A percentile compares a stretch with the other conserved stretches of the same genome.
phyloP scores from a whole-genome alignment of 2,329 filamentous ascomycete species.

The Colletotrichum higginsianum region DNA sequence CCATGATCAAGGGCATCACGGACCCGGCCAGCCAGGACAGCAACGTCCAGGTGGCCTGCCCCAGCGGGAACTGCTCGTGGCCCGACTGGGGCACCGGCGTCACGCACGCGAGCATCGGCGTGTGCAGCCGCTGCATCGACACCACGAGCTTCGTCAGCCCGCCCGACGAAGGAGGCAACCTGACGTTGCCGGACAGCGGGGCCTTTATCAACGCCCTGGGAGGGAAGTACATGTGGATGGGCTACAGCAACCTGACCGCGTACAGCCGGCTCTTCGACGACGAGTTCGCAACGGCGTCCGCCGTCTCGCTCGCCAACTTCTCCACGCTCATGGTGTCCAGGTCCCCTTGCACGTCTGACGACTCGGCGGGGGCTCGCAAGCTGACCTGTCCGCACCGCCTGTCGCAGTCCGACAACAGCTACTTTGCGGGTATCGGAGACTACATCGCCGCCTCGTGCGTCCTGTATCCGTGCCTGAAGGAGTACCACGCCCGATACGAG shows the following conservation, averaged over 20 bases:
- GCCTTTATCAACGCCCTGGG: conserved; percentile 26
- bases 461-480: conserved; percentile 32
- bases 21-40: conserved; percentile 46
- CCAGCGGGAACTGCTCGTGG: conserved; percentile 35
- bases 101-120: conserved; percentile 32
- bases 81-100: conserved; percentile 34
- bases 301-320: conserved; percentile 31
- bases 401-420: conserved; percentile 1
- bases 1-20: conserved; percentile 49
- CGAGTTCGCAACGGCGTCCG: conserved; percentile 9
- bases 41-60: conserved; percentile 22
- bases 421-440: neutral
- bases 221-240: conserved; percentile 34
- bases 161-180: conserved; percentile 3
- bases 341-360: conserved; percentile 19
- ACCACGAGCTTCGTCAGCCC: conserved; percentile 32
- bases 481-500: conserved; percentile 15
- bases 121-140: conserved; percentile 36
- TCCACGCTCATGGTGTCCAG: conserved; percentile 23
- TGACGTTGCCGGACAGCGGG: conserved; percentile 25
- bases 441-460: conserved; percentile 29
- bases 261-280: conserved; percentile 13
- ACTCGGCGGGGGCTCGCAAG: conserved; percentile 3
- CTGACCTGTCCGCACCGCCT: conserved; percentile 22
- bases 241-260: conserved; percentile 32